A percentile compares a stretch with the other conserved stretches of the same genome.
These are phyloP conservation scores for Onygenales sp. DNA, from an alignment of 2,329 filamentous ascomycete species.

Conservation along the genomic window DNA sequence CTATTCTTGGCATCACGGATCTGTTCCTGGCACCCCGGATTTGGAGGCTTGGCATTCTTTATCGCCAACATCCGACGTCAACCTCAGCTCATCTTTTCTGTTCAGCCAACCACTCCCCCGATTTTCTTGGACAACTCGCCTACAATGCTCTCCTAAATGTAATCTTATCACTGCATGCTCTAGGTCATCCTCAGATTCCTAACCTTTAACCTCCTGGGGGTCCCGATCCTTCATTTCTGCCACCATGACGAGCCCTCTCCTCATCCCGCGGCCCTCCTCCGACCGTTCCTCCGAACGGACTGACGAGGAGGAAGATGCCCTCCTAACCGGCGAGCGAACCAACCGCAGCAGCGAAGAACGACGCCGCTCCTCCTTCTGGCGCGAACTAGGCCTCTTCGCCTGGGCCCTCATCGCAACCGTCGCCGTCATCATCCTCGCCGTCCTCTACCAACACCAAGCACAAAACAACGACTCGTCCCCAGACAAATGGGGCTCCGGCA, in stretches of 20 bases:
- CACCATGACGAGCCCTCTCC: conserved; percentile 40
- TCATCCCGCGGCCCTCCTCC: conserved; percentile 46
- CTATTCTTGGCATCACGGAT: too few species aligned
- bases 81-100: too few species aligned
- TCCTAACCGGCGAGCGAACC: conserved; percentile 48
- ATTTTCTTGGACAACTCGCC: too few species aligned
- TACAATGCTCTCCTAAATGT: too few species aligned
- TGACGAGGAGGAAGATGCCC: conserved; percentile 53
- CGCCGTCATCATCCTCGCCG: conserved; percentile 67
- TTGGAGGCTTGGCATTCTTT: too few species aligned
- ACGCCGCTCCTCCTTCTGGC: conserved; percentile 50
- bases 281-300: conserved; percentile 46
- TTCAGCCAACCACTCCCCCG: too few species aligned
- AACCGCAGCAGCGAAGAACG: conserved; percentile 20
- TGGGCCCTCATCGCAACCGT: conserved; percentile 79
- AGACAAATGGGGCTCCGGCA: conserved; percentile 27
- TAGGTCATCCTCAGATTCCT: too few species aligned
- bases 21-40: too few species aligned
- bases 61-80: too few species aligned
- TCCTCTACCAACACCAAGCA: conserved; percentile 61
- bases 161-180: too few species aligned
- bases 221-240: not conserved
- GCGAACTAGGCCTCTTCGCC: conserved; percentile 65
- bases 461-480: conserved; percentile 18
- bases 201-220: too few species aligned